These are phyloP conservation scores for Vanderwaltozyma yarrowii DNA, from an alignment of 805 yeast genomes.

Conservation along the genomic window DNA sequence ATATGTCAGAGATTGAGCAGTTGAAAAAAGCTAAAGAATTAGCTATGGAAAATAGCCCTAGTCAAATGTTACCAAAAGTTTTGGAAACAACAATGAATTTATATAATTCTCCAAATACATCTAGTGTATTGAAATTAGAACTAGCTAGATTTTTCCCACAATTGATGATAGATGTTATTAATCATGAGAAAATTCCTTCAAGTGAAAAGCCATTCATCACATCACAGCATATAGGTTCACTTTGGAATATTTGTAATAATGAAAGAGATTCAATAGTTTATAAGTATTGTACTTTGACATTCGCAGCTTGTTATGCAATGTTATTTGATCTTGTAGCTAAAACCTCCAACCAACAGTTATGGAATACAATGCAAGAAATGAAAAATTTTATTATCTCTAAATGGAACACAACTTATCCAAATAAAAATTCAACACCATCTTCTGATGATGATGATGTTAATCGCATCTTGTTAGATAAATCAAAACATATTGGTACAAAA, in stretches of 20 bases:
- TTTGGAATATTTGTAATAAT: conserved; percentile 20
- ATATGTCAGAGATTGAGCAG: conserved; percentile 14
- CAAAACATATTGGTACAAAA: conserved; percentile 47
- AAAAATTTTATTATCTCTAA: conserved; percentile 49
- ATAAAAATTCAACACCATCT: not conserved
- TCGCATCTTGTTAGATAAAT: conserved; percentile 6
- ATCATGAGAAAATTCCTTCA: conserved; percentile 13
- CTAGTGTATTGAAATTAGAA: conserved; percentile 5
- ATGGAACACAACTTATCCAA: conserved; percentile 39
- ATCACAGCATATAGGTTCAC: conserved; percentile 17
- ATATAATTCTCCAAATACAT: conserved; percentile 5
- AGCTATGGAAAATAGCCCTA: conserved; percentile 25
- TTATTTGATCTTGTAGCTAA: conserved; percentile 36
- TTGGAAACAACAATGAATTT: conserved; percentile 20
- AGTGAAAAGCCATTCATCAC: conserved; percentile 27
- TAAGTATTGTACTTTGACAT: conserved; percentile 32
- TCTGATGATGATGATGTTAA: not conserved
- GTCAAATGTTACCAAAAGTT: conserved; percentile 24
- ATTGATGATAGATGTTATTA: conserved; percentile 18
- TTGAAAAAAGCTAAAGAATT: conserved; percentile 22
- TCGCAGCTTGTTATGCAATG: conserved; percentile 37
- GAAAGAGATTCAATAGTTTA: conserved; percentile 23
- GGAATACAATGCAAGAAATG: conserved; percentile 48
- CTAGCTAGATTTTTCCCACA: conserved; percentile 17
- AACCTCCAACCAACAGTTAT: conserved; percentile 33